Percentiles rank a stretch among this genome's conserved stretches.
Conservation (phyloP, 2,329 filamentous ascomycete species). For the Thelonectria blattea region DNA sequence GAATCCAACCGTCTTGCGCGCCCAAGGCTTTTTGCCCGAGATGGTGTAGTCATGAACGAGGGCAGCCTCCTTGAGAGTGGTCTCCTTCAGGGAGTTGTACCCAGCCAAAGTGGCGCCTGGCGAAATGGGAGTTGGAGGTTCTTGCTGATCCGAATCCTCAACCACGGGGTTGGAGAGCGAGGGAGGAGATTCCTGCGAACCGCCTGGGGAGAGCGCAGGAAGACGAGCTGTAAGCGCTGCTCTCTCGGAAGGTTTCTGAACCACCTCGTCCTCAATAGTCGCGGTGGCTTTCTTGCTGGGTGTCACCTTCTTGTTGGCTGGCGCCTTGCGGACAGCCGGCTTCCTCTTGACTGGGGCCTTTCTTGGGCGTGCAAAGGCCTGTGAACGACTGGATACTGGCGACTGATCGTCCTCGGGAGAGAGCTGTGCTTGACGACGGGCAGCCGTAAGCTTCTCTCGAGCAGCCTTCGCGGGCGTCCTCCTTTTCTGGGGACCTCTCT, state of each 20-base stretch:
- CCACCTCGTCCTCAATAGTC: not conserved
- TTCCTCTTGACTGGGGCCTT: not conserved
- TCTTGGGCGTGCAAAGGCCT: not conserved
- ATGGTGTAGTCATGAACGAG: not conserved
- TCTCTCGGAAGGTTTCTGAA: not conserved
- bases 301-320: not conserved
- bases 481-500: not conserved
- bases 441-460: not conserved
- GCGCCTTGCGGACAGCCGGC: not conserved
- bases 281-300: not conserved
- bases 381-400: no score
- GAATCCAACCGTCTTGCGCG: not conserved
- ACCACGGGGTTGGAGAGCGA: not conserved
- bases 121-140: not conserved
- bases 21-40: not conserved
- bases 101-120: not conserved
- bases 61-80: conserved; percentile 3
- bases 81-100: conserved; percentile 6
- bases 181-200: not conserved
- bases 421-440: not conserved
- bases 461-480: not conserved
- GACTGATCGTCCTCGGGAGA: not conserved
- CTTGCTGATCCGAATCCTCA: not conserved
- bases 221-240: conserved; percentile 9
- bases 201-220: not conserved